Conservation (phyloP, 2,329 filamentous ascomycete species). For the Aurifilum marmelostoma region DNA sequence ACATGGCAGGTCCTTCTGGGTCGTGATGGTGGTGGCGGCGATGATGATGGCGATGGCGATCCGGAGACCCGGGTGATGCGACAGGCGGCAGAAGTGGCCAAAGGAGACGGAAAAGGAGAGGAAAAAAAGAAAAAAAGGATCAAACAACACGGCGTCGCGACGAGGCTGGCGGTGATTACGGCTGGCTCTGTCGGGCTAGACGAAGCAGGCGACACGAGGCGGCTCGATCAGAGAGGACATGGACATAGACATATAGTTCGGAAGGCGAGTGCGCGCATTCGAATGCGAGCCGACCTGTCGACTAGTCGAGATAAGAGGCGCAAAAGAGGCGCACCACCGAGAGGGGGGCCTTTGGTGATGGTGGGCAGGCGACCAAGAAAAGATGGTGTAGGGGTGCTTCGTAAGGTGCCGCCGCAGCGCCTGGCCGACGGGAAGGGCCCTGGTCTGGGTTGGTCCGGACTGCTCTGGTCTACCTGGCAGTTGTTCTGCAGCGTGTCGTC, state of each 20-base stretch:
- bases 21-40: not conserved
- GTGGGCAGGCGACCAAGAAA: constrained; percentile 20
- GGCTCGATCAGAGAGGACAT: constrained; percentile 21
- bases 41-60: not conserved
- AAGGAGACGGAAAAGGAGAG: no score
- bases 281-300: constrained; percentile 17
- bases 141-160: constrained; percentile 3
- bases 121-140: no score
- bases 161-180: constrained; percentile 20
- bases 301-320: constrained; percentile 21
- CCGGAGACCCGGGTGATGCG: not conserved
- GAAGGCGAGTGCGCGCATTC: not conserved
- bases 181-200: constrained; percentile 17
- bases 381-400: constrained; percentile 12
- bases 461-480: not conserved
- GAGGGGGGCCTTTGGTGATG: not conserved
- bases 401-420: not conserved
- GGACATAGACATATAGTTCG: not conserved
- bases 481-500: not conserved
- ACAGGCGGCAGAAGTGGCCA: constrained; percentile 1
- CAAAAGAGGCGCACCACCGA: constrained; percentile 15
- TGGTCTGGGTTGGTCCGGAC: not conserved
- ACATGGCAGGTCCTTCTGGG: constrained; percentile 22
- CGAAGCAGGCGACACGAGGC: constrained; percentile 7
- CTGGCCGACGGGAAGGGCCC: not conserved